Base-by-base conservation (phyloP, 257 asterid genomes). In the Cynanchum wilfordii region DNA sequence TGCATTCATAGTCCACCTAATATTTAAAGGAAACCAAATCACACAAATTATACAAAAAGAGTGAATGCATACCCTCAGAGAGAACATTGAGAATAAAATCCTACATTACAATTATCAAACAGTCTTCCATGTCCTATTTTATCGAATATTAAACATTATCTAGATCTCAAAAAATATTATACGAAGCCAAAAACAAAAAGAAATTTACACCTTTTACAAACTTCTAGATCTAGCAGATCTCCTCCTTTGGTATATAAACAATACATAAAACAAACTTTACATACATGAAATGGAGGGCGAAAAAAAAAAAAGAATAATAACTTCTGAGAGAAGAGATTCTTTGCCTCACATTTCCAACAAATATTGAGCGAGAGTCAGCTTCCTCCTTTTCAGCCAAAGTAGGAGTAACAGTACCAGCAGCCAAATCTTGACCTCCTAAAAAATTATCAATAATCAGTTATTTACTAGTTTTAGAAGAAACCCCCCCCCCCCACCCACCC, bases 341-440 rank as follows among this genome's bases (percentile, higher is more conserved):
- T 75, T 79, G 74, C 77, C 98, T 90, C 83, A 92, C 98, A 81
- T 92, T 92, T 38, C 98, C 98, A 73, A 92, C 96, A 83, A 87
- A 90, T 78, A 92, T 87, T 22, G 98, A 92, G 57, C 96, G 92
- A 66, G 88, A 44, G 84, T 90, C 98, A 83, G 84, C 96, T 87
- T 88, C 96, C 79, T 90, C 96, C 87, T 92, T 92, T 66, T 90
- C 98, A 74, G 91, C 89, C 80, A 83, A 92, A 78, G 84, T 79
- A 69, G 82, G 87, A 73, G 94, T 73, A 75, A 81, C 76, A 73
- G 94, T 73, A 75, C 81, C 76, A 71, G 82, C 88, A 65, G 75
- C 66, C 71, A 89, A 74, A 79, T 89, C 96, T 49, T 87, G 92
- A 83, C 68, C 71, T 33, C 10, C 70, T 50, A 42, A 52, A 54